These are phyloP conservation scores for Nothopassalora personata DNA, from an alignment of 2,329 filamentous ascomycete genomes.

Conservation along the genomic window DNA sequence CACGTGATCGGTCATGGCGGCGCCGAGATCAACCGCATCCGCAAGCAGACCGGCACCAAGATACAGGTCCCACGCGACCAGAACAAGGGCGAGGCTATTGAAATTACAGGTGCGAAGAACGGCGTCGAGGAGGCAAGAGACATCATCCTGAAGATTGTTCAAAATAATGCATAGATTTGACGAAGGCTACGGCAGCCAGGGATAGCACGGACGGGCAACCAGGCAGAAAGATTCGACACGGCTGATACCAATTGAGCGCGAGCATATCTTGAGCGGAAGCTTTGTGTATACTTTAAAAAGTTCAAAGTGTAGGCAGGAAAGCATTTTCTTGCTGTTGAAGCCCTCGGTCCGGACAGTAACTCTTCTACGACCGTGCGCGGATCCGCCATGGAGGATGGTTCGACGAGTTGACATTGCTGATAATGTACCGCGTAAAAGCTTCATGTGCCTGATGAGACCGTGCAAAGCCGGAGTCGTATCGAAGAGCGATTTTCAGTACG, in stretches of 20 bases:
- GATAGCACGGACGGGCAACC: background rate
- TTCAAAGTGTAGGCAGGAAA: background rate
- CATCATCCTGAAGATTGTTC: slow-evolving; percentile 77
- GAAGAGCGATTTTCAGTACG: background rate
- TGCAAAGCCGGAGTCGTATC: background rate
- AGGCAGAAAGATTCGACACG: background rate
- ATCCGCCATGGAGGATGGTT: too few species aligned
- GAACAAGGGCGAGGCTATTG: slow-evolving; percentile 71
- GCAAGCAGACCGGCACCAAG: slow-evolving; percentile 85
- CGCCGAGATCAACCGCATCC: slow-evolving; percentile 85
- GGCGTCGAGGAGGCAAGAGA: slow-evolving; percentile 84
- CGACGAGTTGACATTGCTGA: too few species aligned
- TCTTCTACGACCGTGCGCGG: too few species aligned
- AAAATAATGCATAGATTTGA: slow-evolving; percentile 30
- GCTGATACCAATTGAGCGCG: background rate
- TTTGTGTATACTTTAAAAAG: background rate
- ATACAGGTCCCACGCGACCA: slow-evolving; percentile 78
- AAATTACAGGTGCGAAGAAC: slow-evolving; percentile 73
- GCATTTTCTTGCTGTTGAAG: background rate
- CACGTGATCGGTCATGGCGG: slow-evolving; percentile 86
- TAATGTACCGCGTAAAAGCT: too few species aligned
- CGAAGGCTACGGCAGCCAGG: background rate
- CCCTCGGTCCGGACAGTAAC: background rate
- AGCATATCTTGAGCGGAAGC: background rate
- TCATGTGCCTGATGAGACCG: background rate